Evolutionary conservation across 768 basidiomycete genomes (phyloP).

Genomic region (Lactarius indigo): DNA sequence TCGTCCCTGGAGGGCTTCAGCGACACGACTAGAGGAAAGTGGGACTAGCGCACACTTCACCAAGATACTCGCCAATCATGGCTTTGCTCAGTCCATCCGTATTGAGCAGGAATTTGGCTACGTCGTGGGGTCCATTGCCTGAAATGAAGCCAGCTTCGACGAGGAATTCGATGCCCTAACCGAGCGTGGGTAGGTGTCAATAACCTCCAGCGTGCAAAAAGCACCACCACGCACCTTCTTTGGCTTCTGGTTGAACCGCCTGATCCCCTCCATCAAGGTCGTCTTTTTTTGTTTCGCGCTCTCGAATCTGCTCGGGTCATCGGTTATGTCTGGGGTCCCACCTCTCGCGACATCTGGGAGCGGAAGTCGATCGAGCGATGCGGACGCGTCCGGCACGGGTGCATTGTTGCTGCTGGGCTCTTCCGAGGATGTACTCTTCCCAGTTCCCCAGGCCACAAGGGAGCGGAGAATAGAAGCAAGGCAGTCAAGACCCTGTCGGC

Average conservation of each 20-base stretch:
- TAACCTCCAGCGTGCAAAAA: neutral
- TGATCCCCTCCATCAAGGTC: constrained; percentile 89
- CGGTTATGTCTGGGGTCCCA: constrained; percentile 73
- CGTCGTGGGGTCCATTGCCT: constrained; percentile 63
- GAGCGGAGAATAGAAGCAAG: constrained; percentile 85
- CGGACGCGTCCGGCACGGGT: constrained; percentile 50
- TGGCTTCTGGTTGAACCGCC: constrained; percentile 98
- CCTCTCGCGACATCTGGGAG: constrained; percentile 54
- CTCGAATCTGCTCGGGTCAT: constrained; percentile 91
- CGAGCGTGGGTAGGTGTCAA: constrained; percentile 2
- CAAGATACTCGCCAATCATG: constrained; percentile 97
- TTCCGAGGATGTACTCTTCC: constrained; percentile 43
- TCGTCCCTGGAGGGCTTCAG: constrained; percentile 58
- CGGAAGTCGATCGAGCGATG: constrained; percentile 50
- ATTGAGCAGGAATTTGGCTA: constrained; percentile 79
- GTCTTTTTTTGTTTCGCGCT: constrained; percentile 97
- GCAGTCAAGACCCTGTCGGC: constrained; percentile 92
- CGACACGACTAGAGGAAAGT: neutral
- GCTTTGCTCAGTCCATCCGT: constrained; percentile 94
- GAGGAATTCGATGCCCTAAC: constrained; percentile 84
- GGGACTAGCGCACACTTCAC: constrained; percentile 76
- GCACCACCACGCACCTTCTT: constrained; percentile 64
- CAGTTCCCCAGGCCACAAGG: constrained; percentile 86
- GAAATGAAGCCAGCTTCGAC: constrained; percentile 85
- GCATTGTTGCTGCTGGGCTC: constrained; percentile 31